Conservation (phyloP, 306 rosid species). For the Cyamopsis tetragonoloba region DNA sequence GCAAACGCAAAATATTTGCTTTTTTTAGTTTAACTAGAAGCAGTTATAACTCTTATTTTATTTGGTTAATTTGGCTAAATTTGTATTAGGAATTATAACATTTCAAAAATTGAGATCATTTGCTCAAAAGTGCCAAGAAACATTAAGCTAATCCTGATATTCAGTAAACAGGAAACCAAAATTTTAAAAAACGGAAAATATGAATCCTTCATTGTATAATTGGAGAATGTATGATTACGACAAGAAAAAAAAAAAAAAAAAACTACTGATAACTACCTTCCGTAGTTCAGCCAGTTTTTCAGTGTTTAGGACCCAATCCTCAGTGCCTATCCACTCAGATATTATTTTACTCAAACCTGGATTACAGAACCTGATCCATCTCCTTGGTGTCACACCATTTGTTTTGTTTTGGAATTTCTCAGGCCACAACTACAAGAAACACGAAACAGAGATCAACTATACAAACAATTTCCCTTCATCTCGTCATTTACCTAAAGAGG, state of each 20-base stretch:
- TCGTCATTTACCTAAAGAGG: conserved; percentile 5
- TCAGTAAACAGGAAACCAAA: background rate
- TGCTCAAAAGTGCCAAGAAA: background rate
- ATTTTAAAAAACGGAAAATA: background rate
- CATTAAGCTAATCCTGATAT: conserved; percentile 10
- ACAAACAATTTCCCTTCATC: conserved; percentile 10
- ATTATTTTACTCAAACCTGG: conserved; percentile 74
- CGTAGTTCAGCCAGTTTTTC: conserved; percentile 73
- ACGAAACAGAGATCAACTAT: conserved; percentile 26
- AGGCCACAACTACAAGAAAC: conserved; percentile 85
- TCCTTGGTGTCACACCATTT: conserved; percentile 97
- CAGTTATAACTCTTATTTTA: background rate
- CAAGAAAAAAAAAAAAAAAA: conserved; percentile 18
- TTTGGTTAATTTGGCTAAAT: background rate
- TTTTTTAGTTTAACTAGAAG: conserved; percentile 2
- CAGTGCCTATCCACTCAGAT: conserved; percentile 74
- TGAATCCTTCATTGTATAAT: conserved; percentile 6
- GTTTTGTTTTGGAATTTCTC: conserved; percentile 95
- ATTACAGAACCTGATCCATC: conserved; percentile 97
- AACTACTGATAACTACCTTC: conserved; percentile 55
- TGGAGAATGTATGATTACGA: background rate
- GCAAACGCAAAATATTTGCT: background rate
- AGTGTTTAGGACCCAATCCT: conserved; percentile 85
- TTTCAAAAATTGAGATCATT: conserved; percentile 10
- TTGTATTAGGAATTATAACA: background rate